A percentile compares a stretch with the other conserved stretches of the same genome.
phyloP scores from a whole-genome alignment of 2,329 filamentous ascomycete species.

The Xylariaceae sp. region DNA sequence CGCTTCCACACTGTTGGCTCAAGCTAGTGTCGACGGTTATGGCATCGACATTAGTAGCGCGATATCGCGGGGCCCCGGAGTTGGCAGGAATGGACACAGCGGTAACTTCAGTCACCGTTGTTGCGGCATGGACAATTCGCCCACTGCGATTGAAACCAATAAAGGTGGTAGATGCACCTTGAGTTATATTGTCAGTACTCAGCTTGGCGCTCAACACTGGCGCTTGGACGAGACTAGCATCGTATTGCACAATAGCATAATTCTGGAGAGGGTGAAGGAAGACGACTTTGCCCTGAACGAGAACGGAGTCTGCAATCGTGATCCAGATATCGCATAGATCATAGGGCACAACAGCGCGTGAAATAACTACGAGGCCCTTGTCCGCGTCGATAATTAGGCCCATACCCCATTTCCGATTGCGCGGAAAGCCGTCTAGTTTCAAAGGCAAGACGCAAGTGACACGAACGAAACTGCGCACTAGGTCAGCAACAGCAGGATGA shows the following conservation, averaged over 20 bases:
- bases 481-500: slow-evolving; percentile 85
- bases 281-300: slow-evolving; percentile 88
- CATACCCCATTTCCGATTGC: slow-evolving; percentile 91
- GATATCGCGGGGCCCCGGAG: slow-evolving; percentile 84
- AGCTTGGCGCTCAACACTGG: slow-evolving; percentile 87
- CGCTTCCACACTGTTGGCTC: slow-evolving; percentile 87
- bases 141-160: slow-evolving; percentile 98
- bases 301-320: slow-evolving; percentile 94
- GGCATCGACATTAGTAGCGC: slow-evolving; percentile 92
- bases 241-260: slow-evolving; percentile 93
- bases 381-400: slow-evolving; percentile 96
- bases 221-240: slow-evolving; percentile 87
- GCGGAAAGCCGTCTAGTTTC: slow-evolving; percentile 96
- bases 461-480: slow-evolving; percentile 92
- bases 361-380: slow-evolving; percentile 91
- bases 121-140: slow-evolving; percentile 88
- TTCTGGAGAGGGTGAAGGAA: slow-evolving; percentile 97
- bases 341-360: slow-evolving; percentile 89
- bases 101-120: slow-evolving; percentile 93
- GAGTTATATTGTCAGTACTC: slow-evolving; percentile 77
- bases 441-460: slow-evolving; percentile 91
- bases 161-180: slow-evolving; percentile 92
- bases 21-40: slow-evolving; percentile 95
- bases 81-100: slow-evolving; percentile 96
- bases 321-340: slow-evolving; percentile 95